Conservation (phyloP, 768 basidiomycete species). For the Collybia nuda region DNA sequence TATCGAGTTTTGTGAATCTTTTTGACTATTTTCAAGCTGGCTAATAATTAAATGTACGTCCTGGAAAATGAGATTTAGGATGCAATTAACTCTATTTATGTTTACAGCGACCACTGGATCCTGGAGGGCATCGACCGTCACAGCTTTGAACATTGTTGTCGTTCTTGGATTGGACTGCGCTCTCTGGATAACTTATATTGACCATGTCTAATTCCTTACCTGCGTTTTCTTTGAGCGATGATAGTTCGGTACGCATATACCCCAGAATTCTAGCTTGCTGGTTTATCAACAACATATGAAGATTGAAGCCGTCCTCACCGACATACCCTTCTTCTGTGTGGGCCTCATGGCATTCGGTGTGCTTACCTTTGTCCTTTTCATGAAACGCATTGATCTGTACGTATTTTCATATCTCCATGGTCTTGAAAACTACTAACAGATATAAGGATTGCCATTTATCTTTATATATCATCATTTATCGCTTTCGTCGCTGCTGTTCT, state of each 20-base stretch:
- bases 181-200: neutral
- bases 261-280: neutral
- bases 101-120: too few relatives aligned
- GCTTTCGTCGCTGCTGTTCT: slow-evolving; percentile 63
- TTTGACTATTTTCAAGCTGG: too few relatives aligned
- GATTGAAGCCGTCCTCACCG: slow-evolving; percentile 57
- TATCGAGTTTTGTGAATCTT: too few relatives aligned
- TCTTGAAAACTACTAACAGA: neutral
- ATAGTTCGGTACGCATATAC: slow-evolving; percentile 40
- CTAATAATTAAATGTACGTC: too few relatives aligned
- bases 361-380: slow-evolving; percentile 53
- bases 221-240: slow-evolving; percentile 16
- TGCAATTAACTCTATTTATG: too few relatives aligned
- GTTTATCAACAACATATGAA: slow-evolving; percentile 17
- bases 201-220: slow-evolving; percentile 7
- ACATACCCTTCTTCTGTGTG: slow-evolving; percentile 66
- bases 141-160: neutral
- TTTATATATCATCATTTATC: slow-evolving; percentile 57
- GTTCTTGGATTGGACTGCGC: neutral
- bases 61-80: too few relatives aligned
- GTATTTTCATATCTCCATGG: slow-evolving; percentile 17
- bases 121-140: neutral
- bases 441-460: slow-evolving; percentile 43
- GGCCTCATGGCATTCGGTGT: slow-evolving; percentile 66
- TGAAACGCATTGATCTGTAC: slow-evolving; percentile 53